Conservation (phyloP, 805 yeast species). For the Starmerella cellae region DNA sequence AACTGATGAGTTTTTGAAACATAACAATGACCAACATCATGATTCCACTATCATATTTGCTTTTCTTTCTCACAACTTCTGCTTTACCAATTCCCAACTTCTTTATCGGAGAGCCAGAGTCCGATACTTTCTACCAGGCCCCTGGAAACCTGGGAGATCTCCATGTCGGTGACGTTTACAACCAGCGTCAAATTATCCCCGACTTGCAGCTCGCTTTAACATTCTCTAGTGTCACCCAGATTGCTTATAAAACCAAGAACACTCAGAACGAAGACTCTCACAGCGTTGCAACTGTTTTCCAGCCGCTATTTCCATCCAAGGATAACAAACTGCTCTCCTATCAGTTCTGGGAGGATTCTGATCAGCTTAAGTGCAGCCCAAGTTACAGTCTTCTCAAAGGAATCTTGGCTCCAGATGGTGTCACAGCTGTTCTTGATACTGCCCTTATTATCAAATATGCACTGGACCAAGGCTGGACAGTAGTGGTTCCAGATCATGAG, state of each 20-base stretch:
- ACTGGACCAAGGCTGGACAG: constrained; percentile 13
- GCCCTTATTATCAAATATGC: constrained; percentile 9
- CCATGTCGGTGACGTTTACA: constrained; percentile 11
- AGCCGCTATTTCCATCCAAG: constrained; percentile 9
- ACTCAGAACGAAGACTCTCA: constrained; percentile 8
- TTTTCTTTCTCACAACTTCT: neutral
- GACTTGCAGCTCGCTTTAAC: neutral
- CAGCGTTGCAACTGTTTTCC: constrained; percentile 15
- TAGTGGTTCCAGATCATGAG: constrained; percentile 24
- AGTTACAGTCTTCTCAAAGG: constrained; percentile 18
- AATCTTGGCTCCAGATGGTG: constrained; percentile 6
- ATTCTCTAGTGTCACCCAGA: constrained; percentile 8
- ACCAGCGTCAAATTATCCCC: constrained; percentile 1
- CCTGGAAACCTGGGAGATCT: constrained; percentile 3
- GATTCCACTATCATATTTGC: neutral
- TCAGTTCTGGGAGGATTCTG: constrained; percentile 22
- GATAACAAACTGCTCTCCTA: constrained; percentile 19
- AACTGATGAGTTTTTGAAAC: too few species aligned
- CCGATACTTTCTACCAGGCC: constrained; percentile 17
- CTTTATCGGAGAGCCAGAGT: constrained; percentile 4
- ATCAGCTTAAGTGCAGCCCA: constrained; percentile 20
- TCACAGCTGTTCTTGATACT: constrained; percentile 3
- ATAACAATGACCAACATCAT: too few species aligned
- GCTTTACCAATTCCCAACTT: neutral
- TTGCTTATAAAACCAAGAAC: constrained; percentile 12